phyloP scores from a whole-genome alignment of 1,139 yeast genomes.

The Lodderomyces pseudojiufengensis region DNA sequence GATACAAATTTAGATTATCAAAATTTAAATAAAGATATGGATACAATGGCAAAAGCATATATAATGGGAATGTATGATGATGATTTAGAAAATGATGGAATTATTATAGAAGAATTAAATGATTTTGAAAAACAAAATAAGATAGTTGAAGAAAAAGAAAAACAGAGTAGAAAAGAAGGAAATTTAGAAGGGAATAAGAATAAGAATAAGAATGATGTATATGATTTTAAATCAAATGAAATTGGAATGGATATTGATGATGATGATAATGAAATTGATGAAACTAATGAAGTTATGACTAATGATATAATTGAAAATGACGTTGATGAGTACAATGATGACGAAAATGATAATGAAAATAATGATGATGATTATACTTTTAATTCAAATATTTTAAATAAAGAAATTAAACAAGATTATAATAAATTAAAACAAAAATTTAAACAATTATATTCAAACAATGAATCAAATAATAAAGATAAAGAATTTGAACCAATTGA shows the following conservation, averaged over 20 bases:
- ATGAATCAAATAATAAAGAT: slow-evolving; percentile 41
- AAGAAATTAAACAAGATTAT: slow-evolving; percentile 52
- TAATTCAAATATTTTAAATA: slow-evolving; percentile 29
- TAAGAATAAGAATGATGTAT: slow-evolving; percentile 7
- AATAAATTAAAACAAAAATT: slow-evolving; percentile 54
- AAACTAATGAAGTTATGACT: slow-evolving; percentile 36
- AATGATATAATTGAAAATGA: slow-evolving; percentile 38
- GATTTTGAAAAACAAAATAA: slow-evolving; percentile 55
- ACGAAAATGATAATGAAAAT: slow-evolving; percentile 28
- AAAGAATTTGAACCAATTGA: slow-evolving; percentile 70
- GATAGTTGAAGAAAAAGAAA: slow-evolving; percentile 34
- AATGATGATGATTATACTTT: slow-evolving; percentile 38
- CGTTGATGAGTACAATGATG: slow-evolving; percentile 7
- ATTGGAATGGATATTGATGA: slow-evolving; percentile 18
- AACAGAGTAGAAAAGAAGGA: slow-evolving; percentile 17
- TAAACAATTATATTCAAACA: slow-evolving; percentile 44
- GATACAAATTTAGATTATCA: slow-evolving; percentile 38
- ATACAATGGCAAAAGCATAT: slow-evolving; percentile 60
- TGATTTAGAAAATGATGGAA: slow-evolving; percentile 55
- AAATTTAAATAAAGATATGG: slow-evolving; percentile 33
- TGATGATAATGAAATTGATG: slow-evolving; percentile 17
- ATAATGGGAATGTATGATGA: slow-evolving; percentile 54
- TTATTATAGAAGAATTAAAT: slow-evolving; percentile 49
- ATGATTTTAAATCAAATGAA: slow-evolving; percentile 19
- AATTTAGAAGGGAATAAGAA: slow-evolving; percentile 3